A percentile compares a stretch with the other conserved stretches of the same genome.
These are phyloP conservation scores for Tagetes patula DNA, from an alignment of 129 eudicot species.

Conservation along the genomic window DNA sequence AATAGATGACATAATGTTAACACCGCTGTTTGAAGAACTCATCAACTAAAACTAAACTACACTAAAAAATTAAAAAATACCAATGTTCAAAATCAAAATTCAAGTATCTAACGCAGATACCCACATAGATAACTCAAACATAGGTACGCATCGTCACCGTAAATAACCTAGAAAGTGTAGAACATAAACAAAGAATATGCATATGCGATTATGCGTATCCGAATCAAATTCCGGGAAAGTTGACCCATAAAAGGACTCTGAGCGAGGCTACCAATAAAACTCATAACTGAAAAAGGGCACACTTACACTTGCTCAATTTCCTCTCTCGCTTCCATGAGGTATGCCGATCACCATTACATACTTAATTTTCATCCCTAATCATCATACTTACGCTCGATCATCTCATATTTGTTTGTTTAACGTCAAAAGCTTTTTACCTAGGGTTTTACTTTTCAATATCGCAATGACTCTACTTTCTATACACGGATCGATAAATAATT, in stretches of 20 bases:
- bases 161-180: no score
- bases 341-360: constrained; percentile 8
- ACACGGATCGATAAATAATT: neutral
- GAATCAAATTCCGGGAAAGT: constrained; percentile 24
- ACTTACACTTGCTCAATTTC: neutral
- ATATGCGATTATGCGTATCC: neutral
- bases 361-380: neutral
- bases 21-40: no score
- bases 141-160: no score
- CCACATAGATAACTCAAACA: no score
- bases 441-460: constrained; percentile 18
- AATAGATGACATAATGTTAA: no score
- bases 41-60: no score
- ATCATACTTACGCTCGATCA: neutral
- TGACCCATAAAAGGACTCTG: constrained; percentile 5
- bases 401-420: neutral
- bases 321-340: constrained; percentile 16
- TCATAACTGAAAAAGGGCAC: neutral
- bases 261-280: constrained; percentile 8
- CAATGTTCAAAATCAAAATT: no score
- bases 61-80: no score
- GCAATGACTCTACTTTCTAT: constrained; percentile 1
- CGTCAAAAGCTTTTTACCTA: neutral
- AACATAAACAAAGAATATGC: neutral
- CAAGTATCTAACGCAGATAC: no score